Evolutionary conservation across 169 alveolate genomes (phyloP), one percentile per base, ranked within the genome.

Genomic region (Plasmodium gaboni): DNA sequence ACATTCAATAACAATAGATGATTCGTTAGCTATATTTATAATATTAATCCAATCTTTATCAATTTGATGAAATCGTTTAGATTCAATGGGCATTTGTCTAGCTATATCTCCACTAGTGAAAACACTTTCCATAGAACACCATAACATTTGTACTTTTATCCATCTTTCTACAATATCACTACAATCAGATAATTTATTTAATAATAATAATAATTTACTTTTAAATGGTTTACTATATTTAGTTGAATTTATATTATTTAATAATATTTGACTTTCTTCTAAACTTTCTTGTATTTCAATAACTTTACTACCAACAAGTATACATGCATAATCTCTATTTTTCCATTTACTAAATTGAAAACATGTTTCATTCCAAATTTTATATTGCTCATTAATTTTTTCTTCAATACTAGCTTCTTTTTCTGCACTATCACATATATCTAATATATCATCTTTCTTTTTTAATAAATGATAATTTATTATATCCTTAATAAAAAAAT

Each of bases 21-120:
- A 96, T 92, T 98, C 99, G 15, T 96, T 97, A 1, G 99, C 99
- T 93, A 97, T 97, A 78, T 97, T 98, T 98, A 98, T 97, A 74
- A 97, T 97, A 55, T 96, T 97, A 73, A 97, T 94, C 99, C 99
- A 98, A 74, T 93, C 96, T 88, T 97, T 98, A 93, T 98, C 99
- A 53, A 98, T 96, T 87, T 96, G 97, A 76, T 94, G 97, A 96
- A 98, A 98, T 89, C 97, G 91, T 94, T 98, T 98, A 5, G 99
- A 98, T 92, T 98, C 98, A 73, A 96, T 95, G 12, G 99, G 99
- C 98, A 98, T 96, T 92, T 98, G 98, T 94, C 97, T 97, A 73
- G 99, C 98, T 88, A 98, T 98, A 94, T 98, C 99, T 32, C 99
- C 99, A n/a, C 98, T 98, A 46, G 98, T 97, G 94, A 98, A 98